Base-by-base conservation (phyloP, 805 yeast genomes). In the Candida coleopterorum region DNA sequence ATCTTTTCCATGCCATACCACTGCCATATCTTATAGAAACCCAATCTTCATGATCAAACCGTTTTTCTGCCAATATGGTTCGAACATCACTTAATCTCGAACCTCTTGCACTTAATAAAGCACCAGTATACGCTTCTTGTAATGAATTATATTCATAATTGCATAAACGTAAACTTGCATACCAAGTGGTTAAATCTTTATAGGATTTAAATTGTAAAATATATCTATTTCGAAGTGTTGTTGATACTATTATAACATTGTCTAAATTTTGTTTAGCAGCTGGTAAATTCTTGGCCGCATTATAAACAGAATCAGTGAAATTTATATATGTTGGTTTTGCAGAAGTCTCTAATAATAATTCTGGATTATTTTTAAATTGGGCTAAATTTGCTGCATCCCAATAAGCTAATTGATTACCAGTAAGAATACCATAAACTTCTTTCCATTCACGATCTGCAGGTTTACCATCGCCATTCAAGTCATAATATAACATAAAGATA, bases 1-100 rank as follows among this genome's bases (percentile, higher is more conserved):
- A 90, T 41, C 95, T 74, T 53, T 81, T 85, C 97, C 97, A 93
- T 1, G 97, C 96, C 95, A 87, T 86, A 17, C 98, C 98, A 8
- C 93, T 76, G 14, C 98, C 97, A 58, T 90, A 93, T 46, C 97
- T 72, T 12, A 93, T 95, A 55, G 88, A 75, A 29, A 84, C 88
- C 97, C 96, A 90, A 51, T 89, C 96, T 58, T 86, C 96, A 53
- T 87, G 93, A 41, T 76, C 77, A 55, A 79, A 85, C 52, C 90
- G 81, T 14, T 93, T 81, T 45, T 85, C 95, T 1, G 95, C 82
- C 40, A 93, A 68, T 30, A 93, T 70, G 11, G 90, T 83, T 42
- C 85, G 75, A 43, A 93, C 88, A 53, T 94, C 97, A 37, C 90
- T 81, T 42, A 93, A 64, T 42, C 83, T 68, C 4, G 95, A 74